These are phyloP conservation scores for Blastocystis sp. DNA, from an alignment of 352 stramenopile genomes.

Conservation along the genomic window DNA sequence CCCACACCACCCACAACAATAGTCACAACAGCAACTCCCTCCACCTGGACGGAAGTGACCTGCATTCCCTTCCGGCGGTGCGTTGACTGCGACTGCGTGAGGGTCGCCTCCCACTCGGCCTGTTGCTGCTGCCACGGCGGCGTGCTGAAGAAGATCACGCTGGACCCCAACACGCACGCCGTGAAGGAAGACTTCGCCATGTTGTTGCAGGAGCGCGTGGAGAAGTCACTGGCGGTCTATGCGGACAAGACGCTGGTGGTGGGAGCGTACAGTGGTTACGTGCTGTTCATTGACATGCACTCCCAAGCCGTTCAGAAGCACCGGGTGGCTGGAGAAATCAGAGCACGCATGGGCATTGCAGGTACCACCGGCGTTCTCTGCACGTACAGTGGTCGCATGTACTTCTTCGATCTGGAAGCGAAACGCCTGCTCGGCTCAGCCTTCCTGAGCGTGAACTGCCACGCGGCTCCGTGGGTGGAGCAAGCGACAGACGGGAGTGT, in stretches of 20 bases:
- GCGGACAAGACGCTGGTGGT: not conserved
- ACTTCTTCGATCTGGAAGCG: not conserved
- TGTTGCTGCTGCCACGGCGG: not conserved
- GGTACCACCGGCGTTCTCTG: not conserved
- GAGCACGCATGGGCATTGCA: not conserved
- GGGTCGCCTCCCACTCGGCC: no score
- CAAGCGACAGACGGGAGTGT: not conserved
- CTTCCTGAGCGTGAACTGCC: not conserved
- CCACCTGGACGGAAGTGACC: not conserved
- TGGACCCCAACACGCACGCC: not conserved
- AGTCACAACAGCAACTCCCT: not conserved
- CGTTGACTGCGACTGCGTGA: not conserved
- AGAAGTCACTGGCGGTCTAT: not conserved
- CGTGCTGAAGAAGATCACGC: not conserved
- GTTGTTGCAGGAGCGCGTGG: not conserved
- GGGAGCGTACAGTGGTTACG: not conserved
- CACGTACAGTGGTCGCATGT: not conserved
- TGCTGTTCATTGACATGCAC: not conserved
- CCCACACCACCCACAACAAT: not conserved
- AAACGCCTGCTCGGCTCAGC: not conserved
- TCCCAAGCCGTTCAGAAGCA: not conserved
- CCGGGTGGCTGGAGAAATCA: not conserved
- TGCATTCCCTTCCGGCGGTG: slow-evolving; percentile 6
- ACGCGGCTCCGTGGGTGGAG: not conserved
- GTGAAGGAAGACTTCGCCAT: no score